Evolutionary conservation across 352 stramenopile genomes (phyloP), one percentile per base, ranked within the genome.

Genomic region (Phytopythium cucurbitacearum): DNA sequence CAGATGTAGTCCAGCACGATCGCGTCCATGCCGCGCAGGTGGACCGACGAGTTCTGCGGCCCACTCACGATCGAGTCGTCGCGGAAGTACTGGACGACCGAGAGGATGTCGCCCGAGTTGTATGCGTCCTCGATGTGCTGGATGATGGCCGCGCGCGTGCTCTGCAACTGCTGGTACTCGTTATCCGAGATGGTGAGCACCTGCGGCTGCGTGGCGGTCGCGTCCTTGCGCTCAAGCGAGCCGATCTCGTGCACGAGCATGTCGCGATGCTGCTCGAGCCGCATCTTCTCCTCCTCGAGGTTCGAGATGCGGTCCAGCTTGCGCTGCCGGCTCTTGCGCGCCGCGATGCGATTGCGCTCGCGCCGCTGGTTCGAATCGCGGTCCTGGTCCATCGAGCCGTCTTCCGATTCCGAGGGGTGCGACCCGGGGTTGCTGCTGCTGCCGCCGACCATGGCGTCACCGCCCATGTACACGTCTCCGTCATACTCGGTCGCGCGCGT

Each of bases 1-100:
- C 84, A 94, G 11, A 94, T 57, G 49, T 90, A 94, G 65, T 94
- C 84, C n/a, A 94, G 71, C 57, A 94, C 81, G 13, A 94, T 66
- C 9, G 84, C 84, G 56, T 94, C 84, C 55, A 87, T 89, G 36
- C 84, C 84, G 34, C 80, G 80, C 44, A 94, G 40, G 52, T 94
- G 84, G 4, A 92, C 81, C 8, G 78, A 89, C 36, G 81, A 91
- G 69, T 94, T 94, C 66, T 94, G 84, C 28, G 84, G 80, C 0
- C 84, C 84, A 42, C 79, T 90, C 37, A 94, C 80, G 59, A 94
- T 94, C 62, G 84, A 94, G 59, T 94, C 84, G 56, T 94, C 84
- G n/a, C 84, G 84, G 45, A 94, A 84, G 57, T 88, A 84, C 63
- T 89, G 67, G 52, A 91, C 70, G 36, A 76, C 89, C 15, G 80